Evolutionary conservation across 169 alveolate species (phyloP), one percentile per base, ranked within the genome.

Genomic region (Plasmodium gaboni): DNA sequence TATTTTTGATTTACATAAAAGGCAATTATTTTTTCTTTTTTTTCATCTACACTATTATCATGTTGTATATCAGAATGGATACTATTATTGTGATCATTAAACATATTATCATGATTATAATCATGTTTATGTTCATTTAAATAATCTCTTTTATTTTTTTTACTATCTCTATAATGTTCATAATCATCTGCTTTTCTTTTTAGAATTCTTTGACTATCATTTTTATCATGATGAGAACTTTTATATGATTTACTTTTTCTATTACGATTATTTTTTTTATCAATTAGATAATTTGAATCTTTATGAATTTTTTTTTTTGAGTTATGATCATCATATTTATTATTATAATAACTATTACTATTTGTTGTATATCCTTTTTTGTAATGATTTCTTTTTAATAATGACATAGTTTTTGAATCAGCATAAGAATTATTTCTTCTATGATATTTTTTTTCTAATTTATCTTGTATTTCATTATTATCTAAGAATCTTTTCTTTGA

Each of bases 1-100:
- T 78, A 78, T 57, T 78, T 78, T 26, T 78, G 89, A 48, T 78
- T 78, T 0, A 78, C 78, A 10, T 78, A 78, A 51, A 78, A 78
- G 10, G 89, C 59, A 0, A 78, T 70, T 4, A 59, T 65, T 44
- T 59, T 65, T 78, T 78, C 24, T 10, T 28, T 46, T 6, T 74
- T 19, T 4, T 13, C 73, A 6, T 15, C 28, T 0, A 8, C 12
- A 50, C 51, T 50, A 26, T 70, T 9, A 28, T 19, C 17, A 46
- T 44, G 28, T 2, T 19, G 48, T 6, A 10, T 32, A 61, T 61
- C 26, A 22, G 22, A 4, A 61, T 13, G 22, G 13, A 7, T 24
- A 61, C 26, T 61, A 61, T 61, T 17, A 19, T 61, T 8, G 0
- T 17, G 46, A 61, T 61, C 26, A 7, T 26, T 22, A 24, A 5